Evolutionary conservation across 371 early-diverging fungal species (phyloP).

Genomic region (Apophysomyces ossiformis): DNA sequence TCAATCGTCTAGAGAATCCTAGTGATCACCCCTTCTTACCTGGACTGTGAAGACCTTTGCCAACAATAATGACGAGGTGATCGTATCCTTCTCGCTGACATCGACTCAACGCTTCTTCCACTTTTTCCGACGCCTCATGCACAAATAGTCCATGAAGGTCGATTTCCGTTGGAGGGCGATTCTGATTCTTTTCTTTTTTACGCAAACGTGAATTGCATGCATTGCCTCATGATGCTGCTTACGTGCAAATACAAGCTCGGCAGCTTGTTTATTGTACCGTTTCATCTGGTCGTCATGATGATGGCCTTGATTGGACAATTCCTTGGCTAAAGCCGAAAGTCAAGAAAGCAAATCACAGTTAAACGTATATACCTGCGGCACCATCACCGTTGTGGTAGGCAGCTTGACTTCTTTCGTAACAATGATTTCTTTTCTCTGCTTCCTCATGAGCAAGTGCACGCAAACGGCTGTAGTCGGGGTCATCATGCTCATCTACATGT

Average conservation of each 20-base stretch:
- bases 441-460: constrained; percentile 47
- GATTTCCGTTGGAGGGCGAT: constrained; percentile 52
- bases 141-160: constrained; percentile 69
- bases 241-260: constrained; percentile 55
- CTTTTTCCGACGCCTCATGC: constrained; percentile 57
- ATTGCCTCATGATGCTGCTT: constrained; percentile 1
- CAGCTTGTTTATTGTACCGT: constrained; percentile 56
- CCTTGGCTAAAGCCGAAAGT: constrained; percentile 39
- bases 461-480: constrained; percentile 39
- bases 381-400: constrained; percentile 51
- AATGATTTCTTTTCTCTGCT: constrained; percentile 49
- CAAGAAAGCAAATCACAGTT: not conserved
- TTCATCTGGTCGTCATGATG: constrained; percentile 59
- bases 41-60: constrained; percentile 63
- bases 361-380: constrained; percentile 33
- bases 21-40: constrained; percentile 17
- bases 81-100: constrained; percentile 49
- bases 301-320: constrained; percentile 58
- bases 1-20: no score
- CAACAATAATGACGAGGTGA: constrained; percentile 64
- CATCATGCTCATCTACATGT: constrained; percentile 31
- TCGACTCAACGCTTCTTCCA: constrained; percentile 51
- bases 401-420: constrained; percentile 45
- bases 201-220: not conserved
- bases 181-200: constrained; percentile 49